Evolutionary conservation across 1,139 yeast species (phyloP).

Genomic region (Geotrichum europaeum): DNA sequence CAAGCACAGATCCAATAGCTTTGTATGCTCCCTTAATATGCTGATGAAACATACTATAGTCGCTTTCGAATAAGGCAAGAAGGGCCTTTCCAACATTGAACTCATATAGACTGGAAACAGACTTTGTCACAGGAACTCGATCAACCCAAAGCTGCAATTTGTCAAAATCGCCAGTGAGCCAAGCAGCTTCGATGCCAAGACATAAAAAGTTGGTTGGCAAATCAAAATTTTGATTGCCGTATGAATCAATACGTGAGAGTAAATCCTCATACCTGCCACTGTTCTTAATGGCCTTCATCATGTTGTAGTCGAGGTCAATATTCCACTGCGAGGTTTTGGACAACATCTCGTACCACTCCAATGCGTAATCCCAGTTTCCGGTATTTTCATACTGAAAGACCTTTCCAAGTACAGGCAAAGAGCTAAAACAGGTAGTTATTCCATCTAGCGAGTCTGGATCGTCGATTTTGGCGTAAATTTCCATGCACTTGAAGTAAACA

Average conservation of each 20-base stretch:
- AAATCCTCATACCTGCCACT: conserved; percentile 53
- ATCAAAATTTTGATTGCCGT: conserved; percentile 3
- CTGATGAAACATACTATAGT: conserved; percentile 33
- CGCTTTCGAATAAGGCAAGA: conserved; percentile 37
- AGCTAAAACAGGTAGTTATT: conserved; percentile 65
- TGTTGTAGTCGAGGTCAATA: conserved; percentile 37
- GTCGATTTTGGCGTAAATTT: conserved; percentile 78
- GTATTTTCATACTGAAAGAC: conserved; percentile 76
- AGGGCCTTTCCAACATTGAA: conserved; percentile 63
- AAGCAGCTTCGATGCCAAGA: conserved; percentile 70
- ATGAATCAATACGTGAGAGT: conserved; percentile 29
- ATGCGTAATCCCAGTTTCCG: conserved; percentile 83
- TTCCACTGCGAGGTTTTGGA: conserved; percentile 40
- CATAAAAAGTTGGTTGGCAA: conserved; percentile 34
- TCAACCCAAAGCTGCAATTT: conserved; percentile 55
- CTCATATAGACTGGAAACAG: conserved; percentile 39
- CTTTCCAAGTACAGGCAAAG: conserved; percentile 63
- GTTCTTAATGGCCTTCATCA: conserved; percentile 50
- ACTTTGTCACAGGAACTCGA: conserved; percentile 38
- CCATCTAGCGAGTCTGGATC: conserved; percentile 92
- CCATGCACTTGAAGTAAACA: conserved; percentile 44
- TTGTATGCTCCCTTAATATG: conserved; percentile 49
- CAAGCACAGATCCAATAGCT: conserved; percentile 55
- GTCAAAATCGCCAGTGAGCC: conserved; percentile 52
- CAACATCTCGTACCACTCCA: conserved; percentile 73